Conservation (phyloP, 345 rosid species). For the Linum lewisii region DNA sequence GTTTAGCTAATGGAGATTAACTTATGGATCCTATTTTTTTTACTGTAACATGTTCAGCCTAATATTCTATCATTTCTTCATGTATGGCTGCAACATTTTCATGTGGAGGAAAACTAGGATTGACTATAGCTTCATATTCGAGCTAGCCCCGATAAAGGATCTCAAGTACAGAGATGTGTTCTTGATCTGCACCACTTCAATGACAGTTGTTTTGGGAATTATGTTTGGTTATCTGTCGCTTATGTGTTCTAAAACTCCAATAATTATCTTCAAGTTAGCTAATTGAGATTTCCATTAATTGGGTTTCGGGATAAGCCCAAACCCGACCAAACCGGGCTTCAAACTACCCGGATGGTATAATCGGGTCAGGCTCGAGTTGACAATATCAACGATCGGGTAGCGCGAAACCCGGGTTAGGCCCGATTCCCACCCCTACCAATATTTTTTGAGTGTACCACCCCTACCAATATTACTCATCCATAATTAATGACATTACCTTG, state of each 20-base stretch:
- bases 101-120: slow-evolving; percentile 89
- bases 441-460: too few relatives aligned
- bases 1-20: slow-evolving; percentile 10
- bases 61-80: slow-evolving; percentile 69
- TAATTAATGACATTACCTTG: too few relatives aligned
- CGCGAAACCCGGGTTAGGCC: too few relatives aligned
- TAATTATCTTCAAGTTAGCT: neutral
- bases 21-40: neutral
- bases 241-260: slow-evolving; percentile 9
- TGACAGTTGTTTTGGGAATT: slow-evolving; percentile 71
- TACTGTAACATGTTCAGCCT: slow-evolving; percentile 87
- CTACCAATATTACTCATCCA: too few relatives aligned
- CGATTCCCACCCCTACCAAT: too few relatives aligned
- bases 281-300: neutral
- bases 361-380: too few relatives aligned
- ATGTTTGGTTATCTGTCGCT: slow-evolving; percentile 74
- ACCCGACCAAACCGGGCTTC: too few relatives aligned
- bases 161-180: slow-evolving; percentile 87
- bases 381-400: too few relatives aligned
- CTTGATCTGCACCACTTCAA: slow-evolving; percentile 66
- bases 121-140: slow-evolving; percentile 88
- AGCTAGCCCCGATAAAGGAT: slow-evolving; percentile 66
- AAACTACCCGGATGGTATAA: too few relatives aligned
- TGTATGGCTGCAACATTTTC: slow-evolving; percentile 93
- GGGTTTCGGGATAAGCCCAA: too few relatives aligned